Evolutionary conservation across 345 rosid species (phyloP).

Genomic region (Adansonia digitata): DNA sequence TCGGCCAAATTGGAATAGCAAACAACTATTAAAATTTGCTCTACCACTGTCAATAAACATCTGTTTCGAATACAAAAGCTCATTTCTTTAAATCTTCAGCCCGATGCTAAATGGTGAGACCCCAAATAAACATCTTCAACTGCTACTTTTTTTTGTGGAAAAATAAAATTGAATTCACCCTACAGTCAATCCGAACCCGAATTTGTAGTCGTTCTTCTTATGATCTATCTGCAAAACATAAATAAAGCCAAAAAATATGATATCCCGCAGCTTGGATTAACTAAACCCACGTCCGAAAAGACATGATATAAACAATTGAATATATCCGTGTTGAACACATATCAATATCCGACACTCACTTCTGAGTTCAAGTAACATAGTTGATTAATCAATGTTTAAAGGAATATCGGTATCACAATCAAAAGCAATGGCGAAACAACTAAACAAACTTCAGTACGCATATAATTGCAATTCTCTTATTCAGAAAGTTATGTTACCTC

Average conservation of each 20-base stretch:
- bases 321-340: neutral
- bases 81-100: no score
- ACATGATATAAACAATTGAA: no score
- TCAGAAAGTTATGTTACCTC: slow-evolving; percentile 7
- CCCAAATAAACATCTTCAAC: neutral
- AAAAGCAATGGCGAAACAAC: neutral
- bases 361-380: no score
- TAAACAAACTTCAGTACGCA: neutral
- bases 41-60: no score
- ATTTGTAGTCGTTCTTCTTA: slow-evolving; percentile 88
- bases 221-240: slow-evolving; percentile 70
- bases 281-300: no score
- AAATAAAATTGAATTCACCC: slow-evolving; percentile 35
- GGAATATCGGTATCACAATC: neutral
- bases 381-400: no score
- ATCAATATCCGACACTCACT: neutral
- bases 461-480: no score
- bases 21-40: no score
- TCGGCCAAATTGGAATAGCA: no score
- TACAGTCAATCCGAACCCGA: slow-evolving; percentile 87
- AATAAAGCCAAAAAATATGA: neutral
- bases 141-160: neutral
- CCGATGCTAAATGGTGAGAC: neutral
- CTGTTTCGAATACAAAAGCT: no score
- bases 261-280: neutral